These are phyloP conservation scores for Sherardia arvensis DNA, from an alignment of 257 asterid species.

Conservation along the genomic window DNA sequence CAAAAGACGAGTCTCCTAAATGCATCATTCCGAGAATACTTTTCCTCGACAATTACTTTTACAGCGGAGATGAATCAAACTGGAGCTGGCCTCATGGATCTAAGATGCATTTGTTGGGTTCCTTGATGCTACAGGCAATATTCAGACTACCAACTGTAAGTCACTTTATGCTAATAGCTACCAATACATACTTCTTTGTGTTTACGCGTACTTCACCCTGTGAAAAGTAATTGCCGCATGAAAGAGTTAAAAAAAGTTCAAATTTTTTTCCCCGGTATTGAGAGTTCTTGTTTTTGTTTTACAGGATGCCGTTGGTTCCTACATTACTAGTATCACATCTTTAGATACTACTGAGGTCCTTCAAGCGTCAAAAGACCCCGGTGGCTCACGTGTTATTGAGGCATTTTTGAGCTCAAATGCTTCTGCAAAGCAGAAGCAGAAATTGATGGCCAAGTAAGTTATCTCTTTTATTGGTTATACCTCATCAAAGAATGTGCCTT, in stretches of 20 bases:
- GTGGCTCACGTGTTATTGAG: constrained; percentile 88
- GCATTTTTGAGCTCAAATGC: constrained; percentile 70
- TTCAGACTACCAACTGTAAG: constrained; percentile 73
- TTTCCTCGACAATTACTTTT: constrained; percentile 60
- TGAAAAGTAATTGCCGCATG: neutral
- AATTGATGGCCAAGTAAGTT: constrained; percentile 63
- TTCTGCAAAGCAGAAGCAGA: constrained; percentile 67
- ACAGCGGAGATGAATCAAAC: constrained; percentile 44
- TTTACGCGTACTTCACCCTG: neutral
- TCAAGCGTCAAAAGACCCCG: constrained; percentile 58
- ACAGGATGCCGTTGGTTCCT: constrained; percentile 63
- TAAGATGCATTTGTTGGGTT: constrained; percentile 78
- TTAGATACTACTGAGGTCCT: constrained; percentile 59
- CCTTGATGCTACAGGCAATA: constrained; percentile 77
- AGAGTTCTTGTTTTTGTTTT: constrained; percentile 2
- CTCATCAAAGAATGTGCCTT: neutral
- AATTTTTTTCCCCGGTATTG: neutral
- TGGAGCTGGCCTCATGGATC: constrained; percentile 78
- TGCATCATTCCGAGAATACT: constrained; percentile 61
- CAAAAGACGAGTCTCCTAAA: constrained; percentile 42
- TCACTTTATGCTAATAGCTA: constrained; percentile 1
- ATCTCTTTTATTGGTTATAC: neutral
- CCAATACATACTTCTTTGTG: neutral
- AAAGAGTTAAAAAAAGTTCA: neutral
- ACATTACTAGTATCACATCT: constrained; percentile 56